phyloP scores from a whole-genome alignment of 352 stramenopile genomes.

The Globisporangium acanthophoron region DNA sequence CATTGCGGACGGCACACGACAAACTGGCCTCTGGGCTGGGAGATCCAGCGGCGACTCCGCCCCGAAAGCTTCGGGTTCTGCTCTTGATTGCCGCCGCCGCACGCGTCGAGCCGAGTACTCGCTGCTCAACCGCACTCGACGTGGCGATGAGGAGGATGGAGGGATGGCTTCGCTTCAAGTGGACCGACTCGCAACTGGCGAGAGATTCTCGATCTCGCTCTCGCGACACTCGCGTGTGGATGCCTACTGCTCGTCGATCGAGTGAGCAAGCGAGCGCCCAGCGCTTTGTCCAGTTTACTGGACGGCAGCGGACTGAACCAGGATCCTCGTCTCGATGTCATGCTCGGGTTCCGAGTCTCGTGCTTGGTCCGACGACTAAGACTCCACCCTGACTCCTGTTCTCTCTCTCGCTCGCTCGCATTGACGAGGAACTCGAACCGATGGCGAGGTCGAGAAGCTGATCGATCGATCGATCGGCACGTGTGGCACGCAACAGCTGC shows the following conservation, averaged over 20 bases:
- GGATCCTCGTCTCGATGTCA: no score
- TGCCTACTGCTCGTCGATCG: no score
- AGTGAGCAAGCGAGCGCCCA: no score
- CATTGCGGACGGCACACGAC: not conserved
- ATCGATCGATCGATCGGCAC: not conserved
- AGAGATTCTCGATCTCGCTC: no score
- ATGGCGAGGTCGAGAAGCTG: not conserved
- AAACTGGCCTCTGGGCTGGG: constrained; percentile 6
- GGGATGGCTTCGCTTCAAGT: no score
- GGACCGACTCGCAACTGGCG: no score
- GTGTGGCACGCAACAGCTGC: not conserved
- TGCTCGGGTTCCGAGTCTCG: no score
- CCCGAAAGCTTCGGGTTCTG: constrained; percentile 2
- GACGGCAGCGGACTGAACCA: no score
- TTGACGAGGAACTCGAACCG: not conserved
- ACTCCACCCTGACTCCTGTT: no score
- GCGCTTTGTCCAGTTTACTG: no score
- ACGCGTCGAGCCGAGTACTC: not conserved
- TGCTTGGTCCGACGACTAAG: no score
- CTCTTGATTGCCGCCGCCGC: not conserved
- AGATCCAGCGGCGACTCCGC: constrained; percentile 5
- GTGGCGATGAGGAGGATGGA: not conserved
- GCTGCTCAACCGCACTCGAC: not conserved
- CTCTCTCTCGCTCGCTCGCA: not conserved
- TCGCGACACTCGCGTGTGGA: no score